These are phyloP conservation scores for Laburnicola sp. DNA, from an alignment of 2,329 filamentous ascomycete species.

Conservation along the genomic window DNA sequence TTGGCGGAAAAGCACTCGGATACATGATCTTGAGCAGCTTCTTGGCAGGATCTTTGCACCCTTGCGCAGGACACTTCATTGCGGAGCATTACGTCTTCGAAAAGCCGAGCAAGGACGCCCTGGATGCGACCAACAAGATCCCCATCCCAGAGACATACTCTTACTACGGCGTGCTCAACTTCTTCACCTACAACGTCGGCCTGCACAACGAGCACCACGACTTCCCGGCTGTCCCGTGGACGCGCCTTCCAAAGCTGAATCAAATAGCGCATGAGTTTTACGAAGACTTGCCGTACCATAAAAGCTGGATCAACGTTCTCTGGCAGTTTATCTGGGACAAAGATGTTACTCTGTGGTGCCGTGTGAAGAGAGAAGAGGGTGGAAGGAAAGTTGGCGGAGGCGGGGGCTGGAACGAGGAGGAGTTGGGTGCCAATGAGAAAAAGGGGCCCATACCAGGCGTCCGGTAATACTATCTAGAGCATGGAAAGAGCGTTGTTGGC, in stretches of 20 bases:
- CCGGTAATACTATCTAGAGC: slow-evolving; percentile 10
- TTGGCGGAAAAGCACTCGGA: slow-evolving; percentile 67
- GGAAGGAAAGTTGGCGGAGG: slow-evolving; percentile 60
- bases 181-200: slow-evolving; percentile 95
- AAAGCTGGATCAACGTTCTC: slow-evolving; percentile 89
- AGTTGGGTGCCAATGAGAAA: slow-evolving; percentile 52
- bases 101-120: slow-evolving; percentile 56
- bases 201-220: slow-evolving; percentile 99
- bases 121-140: slow-evolving; percentile 54
- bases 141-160: slow-evolving; percentile 89
- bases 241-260: slow-evolving; percentile 74
- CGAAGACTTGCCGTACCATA: slow-evolving; percentile 78
- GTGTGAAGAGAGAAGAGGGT: slow-evolving; percentile 88
- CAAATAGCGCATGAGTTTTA: slow-evolving; percentile 90
- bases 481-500: neutral
- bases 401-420: slow-evolving; percentile 52
- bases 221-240: slow-evolving; percentile 97
- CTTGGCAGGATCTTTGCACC: slow-evolving; percentile 89
- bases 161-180: slow-evolving; percentile 92
- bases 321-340: slow-evolving; percentile 95
- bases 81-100: slow-evolving; percentile 75
- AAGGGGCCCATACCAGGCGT: slow-evolving; percentile 51
- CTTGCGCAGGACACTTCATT: slow-evolving; percentile 96
- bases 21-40: slow-evolving; percentile 92
- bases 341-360: slow-evolving; percentile 84